Evolutionary conservation across 768 basidiomycete species (phyloP).

Genomic region (Tricholoma terreum): DNA sequence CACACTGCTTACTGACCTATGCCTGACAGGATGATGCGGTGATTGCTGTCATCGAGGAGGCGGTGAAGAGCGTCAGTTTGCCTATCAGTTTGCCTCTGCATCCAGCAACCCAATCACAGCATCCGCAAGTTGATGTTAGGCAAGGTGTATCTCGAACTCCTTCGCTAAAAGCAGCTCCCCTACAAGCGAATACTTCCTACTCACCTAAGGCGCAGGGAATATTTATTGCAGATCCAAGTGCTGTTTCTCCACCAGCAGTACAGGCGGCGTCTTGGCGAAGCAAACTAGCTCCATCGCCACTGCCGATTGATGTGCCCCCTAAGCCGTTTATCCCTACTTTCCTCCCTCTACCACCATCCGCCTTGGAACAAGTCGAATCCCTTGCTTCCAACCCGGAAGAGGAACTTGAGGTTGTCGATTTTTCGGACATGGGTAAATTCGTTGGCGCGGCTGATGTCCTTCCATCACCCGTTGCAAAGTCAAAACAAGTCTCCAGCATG

Average conservation of each 20-base stretch:
- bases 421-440: slow-evolving; percentile 71
- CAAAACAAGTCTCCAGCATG: slow-evolving; percentile 11
- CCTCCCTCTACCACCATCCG: slow-evolving; percentile 32
- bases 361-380: slow-evolving; percentile 40
- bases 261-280: slow-evolving; percentile 68
- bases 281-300: slow-evolving; percentile 37
- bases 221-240: slow-evolving; percentile 20
- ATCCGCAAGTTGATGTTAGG: not conserved
- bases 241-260: slow-evolving; percentile 23
- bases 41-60: slow-evolving; percentile 45
- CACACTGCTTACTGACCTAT: not conserved
- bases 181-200: slow-evolving; percentile 26
- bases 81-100: slow-evolving; percentile 4
- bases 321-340: slow-evolving; percentile 24
- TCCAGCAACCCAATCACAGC: not conserved
- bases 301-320: slow-evolving; percentile 6
- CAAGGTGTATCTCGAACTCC: slow-evolving; percentile 27
- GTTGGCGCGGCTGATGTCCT: slow-evolving; percentile 40
- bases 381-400: slow-evolving; percentile 51
- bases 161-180: slow-evolving; percentile 28
- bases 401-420: slow-evolving; percentile 78
- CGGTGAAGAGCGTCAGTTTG: slow-evolving; percentile 28
- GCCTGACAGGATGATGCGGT: slow-evolving; percentile 33
- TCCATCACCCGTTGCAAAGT: slow-evolving; percentile 17
- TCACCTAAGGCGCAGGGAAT: slow-evolving; percentile 24